These are phyloP conservation scores for Aspergillus awamori DNA, from an alignment of 2,329 filamentous ascomycete genomes.

Conservation along the genomic window DNA sequence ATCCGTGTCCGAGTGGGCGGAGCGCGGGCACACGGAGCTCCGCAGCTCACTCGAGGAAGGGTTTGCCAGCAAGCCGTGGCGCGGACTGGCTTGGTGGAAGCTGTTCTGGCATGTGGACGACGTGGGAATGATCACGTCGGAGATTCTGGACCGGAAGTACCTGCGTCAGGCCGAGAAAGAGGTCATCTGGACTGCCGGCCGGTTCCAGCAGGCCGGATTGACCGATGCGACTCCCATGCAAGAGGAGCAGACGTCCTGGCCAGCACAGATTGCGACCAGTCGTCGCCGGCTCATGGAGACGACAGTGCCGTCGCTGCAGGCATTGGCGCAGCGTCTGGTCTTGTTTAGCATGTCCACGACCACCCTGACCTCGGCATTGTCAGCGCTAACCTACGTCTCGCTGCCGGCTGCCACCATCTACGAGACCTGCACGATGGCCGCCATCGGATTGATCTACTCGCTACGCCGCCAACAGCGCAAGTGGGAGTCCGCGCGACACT, in stretches of 20 bases:
- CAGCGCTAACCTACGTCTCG: conserved; percentile 59
- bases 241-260: conserved; percentile 60
- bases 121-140: conserved; percentile 77
- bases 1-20: conserved; percentile 72
- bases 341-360: conserved; percentile 75
- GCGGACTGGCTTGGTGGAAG: conserved; percentile 87
- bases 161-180: conserved; percentile 76
- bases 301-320: conserved; percentile 71
- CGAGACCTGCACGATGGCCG: conserved; percentile 62
- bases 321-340: conserved; percentile 72
- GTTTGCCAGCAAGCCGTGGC: conserved; percentile 76
- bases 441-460: conserved; percentile 61
- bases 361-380: conserved; percentile 61
- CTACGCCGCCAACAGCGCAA: conserved; percentile 60
- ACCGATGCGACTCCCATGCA: conserved; percentile 43
- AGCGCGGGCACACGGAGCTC: conserved; percentile 79
- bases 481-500: conserved; percentile 58
- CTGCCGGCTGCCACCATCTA: conserved; percentile 55
- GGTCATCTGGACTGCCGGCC: conserved; percentile 80
- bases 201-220: conserved; percentile 68
- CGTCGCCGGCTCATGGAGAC: conserved; percentile 68
- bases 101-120: conserved; percentile 94
- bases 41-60: conserved; percentile 77
- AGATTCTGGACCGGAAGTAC: conserved; percentile 77
- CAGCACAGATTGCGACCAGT: conserved; percentile 70